A percentile compares a stretch with the other conserved stretches of the same genome.
phyloP scores from a whole-genome alignment of 148 eudicot species.

The Rhododendron vialii region DNA sequence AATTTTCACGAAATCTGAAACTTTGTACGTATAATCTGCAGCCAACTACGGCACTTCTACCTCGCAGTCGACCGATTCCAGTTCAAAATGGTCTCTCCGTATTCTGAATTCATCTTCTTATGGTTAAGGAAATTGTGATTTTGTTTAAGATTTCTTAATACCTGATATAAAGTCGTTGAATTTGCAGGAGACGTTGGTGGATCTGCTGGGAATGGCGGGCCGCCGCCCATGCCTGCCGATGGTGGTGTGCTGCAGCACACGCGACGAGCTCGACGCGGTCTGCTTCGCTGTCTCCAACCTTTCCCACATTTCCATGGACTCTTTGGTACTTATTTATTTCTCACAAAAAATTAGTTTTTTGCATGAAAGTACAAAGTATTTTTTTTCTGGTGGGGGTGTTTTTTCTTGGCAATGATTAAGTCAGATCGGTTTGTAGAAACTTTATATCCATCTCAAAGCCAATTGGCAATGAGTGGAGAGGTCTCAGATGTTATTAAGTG shows the following conservation, averaged over 20 bases:
- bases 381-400: neutral
- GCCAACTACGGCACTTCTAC: slow-evolving; percentile 79
- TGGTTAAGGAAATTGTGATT: neutral
- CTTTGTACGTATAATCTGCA: slow-evolving; percentile 20
- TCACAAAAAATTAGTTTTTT: neutral
- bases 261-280: slow-evolving; percentile 84
- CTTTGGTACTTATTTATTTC: slow-evolving; percentile 33
- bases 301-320: slow-evolving; percentile 48
- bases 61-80: slow-evolving; percentile 84
- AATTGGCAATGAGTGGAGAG: too few species aligned
- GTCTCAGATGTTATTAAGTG: too few species aligned
- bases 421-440: neutral
- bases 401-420: neutral
- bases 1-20: neutral
- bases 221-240: slow-evolving; percentile 66
- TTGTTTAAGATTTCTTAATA: neutral
- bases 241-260: slow-evolving; percentile 77
- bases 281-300: slow-evolving; percentile 62
- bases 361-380: neutral
- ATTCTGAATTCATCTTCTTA: neutral
- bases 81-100: slow-evolving; percentile 61
- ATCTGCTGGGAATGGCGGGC: slow-evolving; percentile 69
- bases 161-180: neutral
- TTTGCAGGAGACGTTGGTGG: slow-evolving; percentile 75
- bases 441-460: too few species aligned